Percentiles rank a stretch among this genome's conserved stretches.
Conservation (phyloP, 2,329 filamentous ascomycete genomes). For the Cladosporium colombiae region DNA sequence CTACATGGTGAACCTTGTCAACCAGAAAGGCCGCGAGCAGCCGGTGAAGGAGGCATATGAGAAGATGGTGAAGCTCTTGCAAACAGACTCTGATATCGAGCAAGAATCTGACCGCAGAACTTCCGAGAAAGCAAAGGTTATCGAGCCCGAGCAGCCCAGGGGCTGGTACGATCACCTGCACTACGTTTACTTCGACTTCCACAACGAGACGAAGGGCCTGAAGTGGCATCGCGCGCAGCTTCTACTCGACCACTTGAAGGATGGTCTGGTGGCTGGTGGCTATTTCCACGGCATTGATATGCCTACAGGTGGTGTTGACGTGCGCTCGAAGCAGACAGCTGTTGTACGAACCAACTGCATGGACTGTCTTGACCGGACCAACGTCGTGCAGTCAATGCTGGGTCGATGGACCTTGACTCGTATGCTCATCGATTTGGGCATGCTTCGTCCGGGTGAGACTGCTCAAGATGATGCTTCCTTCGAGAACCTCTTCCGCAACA, state of each 20-base stretch:
- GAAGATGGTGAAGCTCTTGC: constrained; percentile 75
- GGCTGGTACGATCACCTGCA: constrained; percentile 81
- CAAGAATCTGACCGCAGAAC: constrained; percentile 63
- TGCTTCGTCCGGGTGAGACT: constrained; percentile 73
- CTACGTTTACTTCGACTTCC: constrained; percentile 98
- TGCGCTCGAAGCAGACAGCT: constrained; percentile 77
- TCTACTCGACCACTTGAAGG: constrained; percentile 77
- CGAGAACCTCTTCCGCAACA: constrained; percentile 89
- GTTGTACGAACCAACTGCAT: constrained; percentile 98
- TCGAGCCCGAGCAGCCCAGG: constrained; percentile 63
- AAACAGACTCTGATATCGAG: constrained; percentile 67
- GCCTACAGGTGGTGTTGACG: constrained; percentile 72
- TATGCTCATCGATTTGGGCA: constrained; percentile 80
- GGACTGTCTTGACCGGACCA: constrained; percentile 97
- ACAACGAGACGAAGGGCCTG: constrained; percentile 94
- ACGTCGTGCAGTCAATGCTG: constrained; percentile 97
- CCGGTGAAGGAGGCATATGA: constrained; percentile 92
- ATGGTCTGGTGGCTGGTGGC: constrained; percentile 73
- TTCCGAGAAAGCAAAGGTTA: constrained; percentile 76
- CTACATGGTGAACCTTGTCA: constrained; percentile 95
- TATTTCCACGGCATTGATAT: constrained; percentile 93
- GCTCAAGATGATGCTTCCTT: constrained; percentile 81
- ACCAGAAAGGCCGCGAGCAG: constrained; percentile 89
- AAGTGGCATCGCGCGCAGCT: constrained; percentile 89
- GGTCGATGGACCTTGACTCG: constrained; percentile 85